Base-by-base conservation (phyloP, 2,329 filamentous ascomycete genomes). In the Neoarthrinium moseri region DNA sequence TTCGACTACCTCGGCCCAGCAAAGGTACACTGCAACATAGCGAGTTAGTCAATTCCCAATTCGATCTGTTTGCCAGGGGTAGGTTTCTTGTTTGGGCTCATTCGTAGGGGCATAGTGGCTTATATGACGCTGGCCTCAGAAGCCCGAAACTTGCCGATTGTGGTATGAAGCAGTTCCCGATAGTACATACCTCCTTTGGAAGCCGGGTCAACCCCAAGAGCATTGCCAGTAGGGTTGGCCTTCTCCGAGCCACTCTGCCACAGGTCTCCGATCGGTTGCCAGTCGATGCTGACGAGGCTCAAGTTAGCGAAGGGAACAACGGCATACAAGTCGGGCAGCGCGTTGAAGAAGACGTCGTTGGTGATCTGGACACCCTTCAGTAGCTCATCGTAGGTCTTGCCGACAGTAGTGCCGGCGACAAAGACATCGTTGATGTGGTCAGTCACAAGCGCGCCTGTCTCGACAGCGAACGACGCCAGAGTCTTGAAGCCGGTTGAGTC, bases 401-500 rank as follows among this genome's bases (percentile, higher is more conserved):
- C 55, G 18, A 56, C 53, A 10, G 65, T 60, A 13, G 63, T 66
- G 39, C 64, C 63, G 29, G 63, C 59, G 37, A 68, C 56, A 49
- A 67, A 65, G 15, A 67, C 48, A 46, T 67, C 63, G 56, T 66
- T 66, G 53, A 67, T 65, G 30, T 55, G 52, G 13, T 55, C 51
- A n/a, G 58, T 48, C n/a, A 67, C 64, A 41, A 62, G 55, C n/a
- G 50, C 51, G 6, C 60, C 64, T 8, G 53, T 58, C 52, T 64
- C 64, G 13, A 48, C 40, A 23, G 64, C 54, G 45, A 67, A 65
- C 23, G 65, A 59, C n/a, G 51, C 29, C 13, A 68, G 37, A 6
- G 64, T 67, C 55, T 64, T 65, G 53, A 67, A 67, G 22, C 40
- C 61, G 15, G 66, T 49, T 5, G 61, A 65, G 57, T 54, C 65